These are phyloP conservation scores for Ganoderma multipileum DNA, from an alignment of 1,284 basidiomycete species.

Conservation along the genomic window DNA sequence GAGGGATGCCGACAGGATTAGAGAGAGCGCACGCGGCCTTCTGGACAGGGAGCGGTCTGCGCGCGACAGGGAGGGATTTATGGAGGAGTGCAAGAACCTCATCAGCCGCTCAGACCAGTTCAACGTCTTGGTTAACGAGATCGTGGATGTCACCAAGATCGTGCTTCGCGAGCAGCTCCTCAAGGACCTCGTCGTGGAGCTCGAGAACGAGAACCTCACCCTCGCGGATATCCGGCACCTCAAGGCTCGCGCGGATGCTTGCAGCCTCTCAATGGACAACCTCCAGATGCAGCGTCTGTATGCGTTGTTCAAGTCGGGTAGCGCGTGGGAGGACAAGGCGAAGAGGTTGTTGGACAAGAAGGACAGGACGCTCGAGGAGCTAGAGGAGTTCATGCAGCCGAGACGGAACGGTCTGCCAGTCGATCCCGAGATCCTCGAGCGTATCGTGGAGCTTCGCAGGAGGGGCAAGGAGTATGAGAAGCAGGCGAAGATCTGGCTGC, in stretches of 20 bases:
- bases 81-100: constrained; percentile 74
- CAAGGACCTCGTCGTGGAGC: constrained; percentile 70
- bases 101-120: constrained; percentile 74
- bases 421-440: constrained; percentile 64
- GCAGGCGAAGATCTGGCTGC: constrained; percentile 74
- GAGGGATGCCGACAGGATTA: constrained; percentile 71
- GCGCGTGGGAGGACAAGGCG: constrained; percentile 75
- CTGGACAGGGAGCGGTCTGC: constrained; percentile 46
- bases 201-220: constrained; percentile 64
- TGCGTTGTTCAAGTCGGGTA: constrained; percentile 63
- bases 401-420: constrained; percentile 64
- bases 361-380: constrained; percentile 73
- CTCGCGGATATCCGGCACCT: constrained; percentile 76
- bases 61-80: constrained; percentile 60
- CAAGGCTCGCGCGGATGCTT: constrained; percentile 69
- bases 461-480: constrained; percentile 80
- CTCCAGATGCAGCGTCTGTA: constrained; percentile 64
- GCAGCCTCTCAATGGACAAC: constrained; percentile 69
- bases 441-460: constrained; percentile 60
- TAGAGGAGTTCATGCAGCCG: constrained; percentile 70
- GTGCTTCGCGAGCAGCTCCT: constrained; percentile 76
- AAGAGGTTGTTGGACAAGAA: constrained; percentile 66
- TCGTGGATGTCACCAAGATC: constrained; percentile 78
- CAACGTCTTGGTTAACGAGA: constrained; percentile 80
- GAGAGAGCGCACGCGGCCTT: constrained; percentile 57